Conservation (phyloP, 345 rosid genomes). For the Hevea brasiliensis region DNA sequence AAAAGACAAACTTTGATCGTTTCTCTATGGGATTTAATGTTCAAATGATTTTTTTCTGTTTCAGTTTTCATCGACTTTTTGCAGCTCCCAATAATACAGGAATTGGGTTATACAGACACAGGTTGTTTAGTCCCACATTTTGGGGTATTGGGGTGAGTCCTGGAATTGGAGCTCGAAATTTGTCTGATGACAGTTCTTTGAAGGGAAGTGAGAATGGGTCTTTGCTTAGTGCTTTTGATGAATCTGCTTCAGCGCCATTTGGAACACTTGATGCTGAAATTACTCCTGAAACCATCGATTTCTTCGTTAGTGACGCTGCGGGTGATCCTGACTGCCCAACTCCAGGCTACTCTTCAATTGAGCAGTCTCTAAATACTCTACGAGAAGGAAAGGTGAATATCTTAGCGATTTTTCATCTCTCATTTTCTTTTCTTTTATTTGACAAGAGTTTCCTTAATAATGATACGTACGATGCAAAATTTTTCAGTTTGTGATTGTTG, state of each 20-base stretch:
- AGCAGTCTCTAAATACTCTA: constrained; percentile 54
- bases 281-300: constrained; percentile 65
- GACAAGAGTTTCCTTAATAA: no score
- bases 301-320: constrained; percentile 87
- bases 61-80: constrained; percentile 40
- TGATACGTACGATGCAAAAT: background rate
- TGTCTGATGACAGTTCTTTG: constrained; percentile 43
- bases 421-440: no score
- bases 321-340: constrained; percentile 93
- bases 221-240: constrained; percentile 35
- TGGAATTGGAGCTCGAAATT: constrained; percentile 47
- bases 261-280: constrained; percentile 53
- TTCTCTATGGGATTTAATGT: background rate
- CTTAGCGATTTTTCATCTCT: background rate
- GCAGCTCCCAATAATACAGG: constrained; percentile 24
- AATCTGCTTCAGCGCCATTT: constrained; percentile 42
- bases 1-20: background rate
- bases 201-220: constrained; percentile 45
- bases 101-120: constrained; percentile 33
- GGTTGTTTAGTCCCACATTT: constrained; percentile 28
- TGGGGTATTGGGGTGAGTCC: constrained; percentile 41
- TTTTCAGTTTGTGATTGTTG: constrained; percentile 77
- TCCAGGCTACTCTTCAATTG: constrained; percentile 64
- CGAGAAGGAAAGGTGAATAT: constrained; percentile 65
- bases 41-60: constrained; percentile 12